Evolutionary conservation across 331 rosid genomes (phyloP).

Genomic region (Malus hybrid): DNA sequence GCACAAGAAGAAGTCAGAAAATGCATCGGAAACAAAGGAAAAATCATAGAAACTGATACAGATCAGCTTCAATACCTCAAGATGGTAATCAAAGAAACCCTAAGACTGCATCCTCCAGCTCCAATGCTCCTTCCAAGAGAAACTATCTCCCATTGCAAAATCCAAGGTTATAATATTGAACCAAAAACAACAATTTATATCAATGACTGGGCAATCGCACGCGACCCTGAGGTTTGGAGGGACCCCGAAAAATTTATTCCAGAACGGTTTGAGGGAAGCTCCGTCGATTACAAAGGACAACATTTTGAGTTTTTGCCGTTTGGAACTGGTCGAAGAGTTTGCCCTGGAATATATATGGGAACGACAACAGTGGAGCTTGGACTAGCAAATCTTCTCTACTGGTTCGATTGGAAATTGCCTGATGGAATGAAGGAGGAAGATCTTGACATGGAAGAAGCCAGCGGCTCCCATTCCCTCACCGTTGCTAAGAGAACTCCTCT

Average conservation of each 20-base stretch:
- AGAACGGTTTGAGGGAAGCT: background rate
- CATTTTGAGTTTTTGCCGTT: background rate
- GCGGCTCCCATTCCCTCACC: slow-evolving; percentile 16
- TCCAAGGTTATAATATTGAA: background rate
- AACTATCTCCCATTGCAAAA: background rate
- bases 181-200: background rate
- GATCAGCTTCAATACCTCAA: slow-evolving; percentile 23
- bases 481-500: slow-evolving; percentile 34
- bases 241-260: background rate
- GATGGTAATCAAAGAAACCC: too few relatives aligned
- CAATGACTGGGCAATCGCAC: background rate
- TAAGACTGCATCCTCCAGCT: too few relatives aligned
- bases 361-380: background rate
- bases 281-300: background rate
- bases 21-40: slow-evolving; percentile 13
- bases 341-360: background rate
- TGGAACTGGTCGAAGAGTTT: background rate
- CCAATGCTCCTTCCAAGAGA: too few relatives aligned
- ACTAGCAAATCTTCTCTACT: background rate
- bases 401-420: background rate
- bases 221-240: background rate
- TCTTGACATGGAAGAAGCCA: slow-evolving; percentile 32
- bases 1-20: slow-evolving; percentile 38
- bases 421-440: background rate
- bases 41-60: slow-evolving; percentile 5